Evolutionary conservation across 2,329 filamentous ascomycete species (phyloP), one percentile per base, ranked within the genome.

Genomic region (Penicillium sp.): DNA sequence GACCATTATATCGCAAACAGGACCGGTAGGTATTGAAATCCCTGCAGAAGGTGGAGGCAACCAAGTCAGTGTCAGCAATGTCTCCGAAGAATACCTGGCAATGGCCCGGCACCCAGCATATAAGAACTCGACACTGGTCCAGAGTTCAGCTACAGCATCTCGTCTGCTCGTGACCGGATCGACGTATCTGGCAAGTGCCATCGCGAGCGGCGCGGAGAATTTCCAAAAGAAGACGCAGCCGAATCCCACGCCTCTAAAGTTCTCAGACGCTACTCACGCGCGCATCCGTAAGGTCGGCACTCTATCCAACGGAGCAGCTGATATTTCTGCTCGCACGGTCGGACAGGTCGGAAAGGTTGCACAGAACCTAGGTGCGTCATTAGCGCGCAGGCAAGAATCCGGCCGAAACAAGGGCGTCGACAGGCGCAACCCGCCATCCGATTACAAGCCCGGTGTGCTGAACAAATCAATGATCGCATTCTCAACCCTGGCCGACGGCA

Each of bases 391-490:
- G 50, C 78, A 80, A 17, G 76, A 77, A 45, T 71, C 63, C 35
- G 64, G 61, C 8, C 77, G 76, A 57, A 77, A 76, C 46, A 78
- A 77, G 61, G 83, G 84, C 1, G 79, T 77, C 51, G 87, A 87
- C 52, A 80, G 83, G 52, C 81, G 90, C 53, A 87, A 87, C 32
- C 82, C 82, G 45, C 76, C 77, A 4, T 69, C 75, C 17, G 71
- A 74, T 17, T 94, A 93, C 72, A 95, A 95, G 71, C 91, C 93
- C 0, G 91, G 93, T 5, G 73, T 98, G 28, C 72, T 98, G 57
- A 98, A 98, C 73, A 96, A 95, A 77, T 89, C 84, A 55, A 75
- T 98, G 74, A 97, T 98, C 75, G 93, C 93, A 0, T 97, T 97
- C 68, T 88, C 86, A 34, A 98, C 93, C 2, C 81, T 98, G 39